Conservation (phyloP, 768 basidiomycete genomes). For the Trametes coccinea region DNA sequence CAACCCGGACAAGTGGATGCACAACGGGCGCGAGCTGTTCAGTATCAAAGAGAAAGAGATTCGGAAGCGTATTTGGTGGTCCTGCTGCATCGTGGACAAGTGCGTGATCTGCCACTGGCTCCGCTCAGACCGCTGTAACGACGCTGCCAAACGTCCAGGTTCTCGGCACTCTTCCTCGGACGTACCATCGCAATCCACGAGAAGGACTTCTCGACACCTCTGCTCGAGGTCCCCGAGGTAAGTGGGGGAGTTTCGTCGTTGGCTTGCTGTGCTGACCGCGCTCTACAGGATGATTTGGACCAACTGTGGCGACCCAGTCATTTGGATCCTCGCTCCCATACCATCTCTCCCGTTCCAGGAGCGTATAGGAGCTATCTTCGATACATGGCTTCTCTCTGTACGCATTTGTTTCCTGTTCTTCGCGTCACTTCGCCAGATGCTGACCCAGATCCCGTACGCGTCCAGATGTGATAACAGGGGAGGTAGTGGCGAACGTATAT, state of each 20-base stretch:
- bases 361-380: constrained; percentile 54
- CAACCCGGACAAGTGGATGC: constrained; percentile 72
- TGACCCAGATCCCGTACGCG: background rate
- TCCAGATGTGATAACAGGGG: constrained; percentile 63
- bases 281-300: constrained; percentile 52
- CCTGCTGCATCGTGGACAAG: constrained; percentile 73
- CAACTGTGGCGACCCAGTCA: constrained; percentile 49
- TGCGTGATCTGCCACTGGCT: constrained; percentile 33
- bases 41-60: constrained; percentile 61
- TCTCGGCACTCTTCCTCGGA: constrained; percentile 47
- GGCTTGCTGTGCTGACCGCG: too few relatives aligned
- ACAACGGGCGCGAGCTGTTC: constrained; percentile 59
- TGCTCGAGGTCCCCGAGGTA: constrained; percentile 58
- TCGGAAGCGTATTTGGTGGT: constrained; percentile 80
- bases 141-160: constrained; percentile 58
- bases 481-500: constrained; percentile 69
- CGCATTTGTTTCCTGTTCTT: constrained; percentile 23
- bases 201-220: constrained; percentile 65
- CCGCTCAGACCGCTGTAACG: constrained; percentile 1
- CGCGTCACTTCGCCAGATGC: background rate
- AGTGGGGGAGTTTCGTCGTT: background rate
- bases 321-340: constrained; percentile 39
- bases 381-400: constrained; percentile 59
- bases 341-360: constrained; percentile 44
- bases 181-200: constrained; percentile 70